A percentile compares a stretch with the other conserved stretches of the same genome.
Conservation (phyloP, 2,329 filamentous ascomycete genomes). For the Pseudopyrenochaeta lycopersici region DNA sequence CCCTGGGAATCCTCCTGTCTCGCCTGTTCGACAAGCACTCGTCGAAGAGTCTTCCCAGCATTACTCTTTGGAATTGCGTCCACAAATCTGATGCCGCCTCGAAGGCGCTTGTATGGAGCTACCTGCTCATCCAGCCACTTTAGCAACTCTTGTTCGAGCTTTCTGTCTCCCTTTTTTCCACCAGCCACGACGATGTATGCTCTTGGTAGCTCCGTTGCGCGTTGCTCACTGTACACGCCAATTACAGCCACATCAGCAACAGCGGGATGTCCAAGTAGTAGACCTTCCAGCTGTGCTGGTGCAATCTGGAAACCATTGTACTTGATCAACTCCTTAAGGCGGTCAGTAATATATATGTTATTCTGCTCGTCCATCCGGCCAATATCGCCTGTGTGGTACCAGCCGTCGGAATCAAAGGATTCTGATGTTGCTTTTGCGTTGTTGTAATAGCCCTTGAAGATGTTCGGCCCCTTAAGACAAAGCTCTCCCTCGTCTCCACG, state of each 20-base stretch:
- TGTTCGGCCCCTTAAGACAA: constrained; percentile 78
- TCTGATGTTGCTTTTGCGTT: constrained; percentile 72
- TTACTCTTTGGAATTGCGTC: too few relatives aligned
- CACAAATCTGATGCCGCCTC: too few relatives aligned
- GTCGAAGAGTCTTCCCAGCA: too few relatives aligned
- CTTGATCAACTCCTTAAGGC: constrained; percentile 50
- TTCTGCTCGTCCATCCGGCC: constrained; percentile 70
- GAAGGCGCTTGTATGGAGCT: too few relatives aligned
- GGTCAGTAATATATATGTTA: constrained; percentile 86
- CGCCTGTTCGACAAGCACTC: too few relatives aligned
- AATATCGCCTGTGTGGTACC: constrained; percentile 29
- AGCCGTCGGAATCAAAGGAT: constrained; percentile 63
- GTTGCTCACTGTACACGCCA: constrained; percentile 12
- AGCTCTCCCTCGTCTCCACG: constrained; percentile 61
- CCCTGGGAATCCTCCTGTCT: too few relatives aligned
- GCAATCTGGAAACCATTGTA: constrained; percentile 29
- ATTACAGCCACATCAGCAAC: constrained; percentile 6
- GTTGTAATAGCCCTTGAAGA: constrained; percentile 77
- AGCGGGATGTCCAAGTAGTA: constrained; percentile 17
- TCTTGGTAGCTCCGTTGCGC: constrained; percentile 20
- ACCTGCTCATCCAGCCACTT: too few relatives aligned
- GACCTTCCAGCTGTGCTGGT: constrained; percentile 20
- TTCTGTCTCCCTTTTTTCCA: too few relatives aligned
- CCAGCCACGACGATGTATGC: constrained; percentile 23
- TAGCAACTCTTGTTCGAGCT: too few relatives aligned